A percentile compares a stretch with the other conserved stretches of the same genome.
These are phyloP conservation scores for Coelastrella sp. DNA, from an alignment of 139 green algal species.

Conservation along the genomic window DNA sequence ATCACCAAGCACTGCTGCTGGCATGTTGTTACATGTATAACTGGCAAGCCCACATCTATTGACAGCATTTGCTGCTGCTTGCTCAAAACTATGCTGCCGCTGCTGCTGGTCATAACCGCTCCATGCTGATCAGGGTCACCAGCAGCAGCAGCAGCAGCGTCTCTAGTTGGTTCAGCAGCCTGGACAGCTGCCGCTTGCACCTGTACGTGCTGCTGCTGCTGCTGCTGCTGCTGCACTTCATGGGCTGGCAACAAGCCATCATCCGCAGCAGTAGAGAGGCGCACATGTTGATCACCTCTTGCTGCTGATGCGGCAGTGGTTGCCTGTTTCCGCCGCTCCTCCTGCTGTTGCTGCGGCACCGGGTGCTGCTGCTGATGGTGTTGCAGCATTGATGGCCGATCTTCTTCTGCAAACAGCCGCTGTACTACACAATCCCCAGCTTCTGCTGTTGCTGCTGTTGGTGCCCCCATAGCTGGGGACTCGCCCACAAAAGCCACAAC, in stretches of 20 bases:
- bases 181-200: too few relatives aligned
- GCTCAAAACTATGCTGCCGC: background rate
- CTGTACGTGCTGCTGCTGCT: conserved; percentile 26
- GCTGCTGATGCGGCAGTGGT: too few relatives aligned
- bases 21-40: background rate
- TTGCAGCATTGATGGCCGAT: too few relatives aligned
- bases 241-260: too few relatives aligned
- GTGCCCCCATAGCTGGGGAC: too few relatives aligned
- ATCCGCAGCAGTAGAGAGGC: too few relatives aligned
- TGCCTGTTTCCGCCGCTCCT: too few relatives aligned
- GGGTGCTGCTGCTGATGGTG: background rate
- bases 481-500: too few relatives aligned
- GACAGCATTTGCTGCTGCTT: background rate
- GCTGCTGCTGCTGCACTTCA: background rate
- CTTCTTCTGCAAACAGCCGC: background rate
- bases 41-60: background rate
- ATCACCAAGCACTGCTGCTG: conserved; percentile 24
- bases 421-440: background rate
- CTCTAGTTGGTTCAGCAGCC: background rate
- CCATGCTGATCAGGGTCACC: too few relatives aligned
- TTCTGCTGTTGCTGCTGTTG: conserved; percentile 11
- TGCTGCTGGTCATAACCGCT: too few relatives aligned
- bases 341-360: background rate
- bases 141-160: background rate
- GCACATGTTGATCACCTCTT: too few relatives aligned